Evolutionary conservation across 106 monocot genomes (phyloP), one percentile per base, ranked within the genome.

Genomic region (Ottelia alismoides): DNA sequence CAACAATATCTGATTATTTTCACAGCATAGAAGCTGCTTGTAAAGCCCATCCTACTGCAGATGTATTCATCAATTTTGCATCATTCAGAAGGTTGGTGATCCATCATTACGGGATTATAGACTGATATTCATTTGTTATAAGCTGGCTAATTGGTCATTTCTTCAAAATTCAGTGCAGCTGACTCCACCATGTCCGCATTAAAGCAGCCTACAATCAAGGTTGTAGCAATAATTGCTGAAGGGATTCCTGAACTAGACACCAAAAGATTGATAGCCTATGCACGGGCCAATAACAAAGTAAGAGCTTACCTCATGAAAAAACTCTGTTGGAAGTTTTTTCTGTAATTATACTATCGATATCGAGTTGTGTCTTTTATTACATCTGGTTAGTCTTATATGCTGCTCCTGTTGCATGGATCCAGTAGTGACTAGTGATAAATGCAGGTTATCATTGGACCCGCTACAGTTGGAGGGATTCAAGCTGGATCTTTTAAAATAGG

Each of bases 401-500:
- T n/a, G n/a, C n/a, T n/a, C n/a, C n/a, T n/a, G n/a, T n/a, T n/a
- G n/a, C n/a, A n/a, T n/a, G n/a, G n/a, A n/a, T n/a, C n/a, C n/a
- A n/a, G n/a, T n/a, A n/a, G n/a, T n/a, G n/a, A n/a, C n/a, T 87
- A 11, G 49, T 87, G 47, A 75, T 82, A 73, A 78, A 82, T 58
- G 82, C 87, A 55, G 87, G 82, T 20, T n/a, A n/a, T n/a, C n/a
- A n/a, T n/a, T n/a, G n/a, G n/a, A n/a, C n/a, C n/a, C n/a, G n/a
- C n/a, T n/a, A 82, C 87, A 55, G 87, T 87, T 72, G 87, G 87
- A 25, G 87, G 81, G 23, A 75, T 87, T 53, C 87, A 87, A 66
- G 87, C 82, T 64, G 87, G 87, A 55, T 81, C 87, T 48, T 87
- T 87, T 65, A 87, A 87, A 69, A 87, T 87, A 35, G 87, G 87